Evolutionary conservation across 352 stramenopile species (phyloP).

Genomic region (Globisporangium iwayamae): DNA sequence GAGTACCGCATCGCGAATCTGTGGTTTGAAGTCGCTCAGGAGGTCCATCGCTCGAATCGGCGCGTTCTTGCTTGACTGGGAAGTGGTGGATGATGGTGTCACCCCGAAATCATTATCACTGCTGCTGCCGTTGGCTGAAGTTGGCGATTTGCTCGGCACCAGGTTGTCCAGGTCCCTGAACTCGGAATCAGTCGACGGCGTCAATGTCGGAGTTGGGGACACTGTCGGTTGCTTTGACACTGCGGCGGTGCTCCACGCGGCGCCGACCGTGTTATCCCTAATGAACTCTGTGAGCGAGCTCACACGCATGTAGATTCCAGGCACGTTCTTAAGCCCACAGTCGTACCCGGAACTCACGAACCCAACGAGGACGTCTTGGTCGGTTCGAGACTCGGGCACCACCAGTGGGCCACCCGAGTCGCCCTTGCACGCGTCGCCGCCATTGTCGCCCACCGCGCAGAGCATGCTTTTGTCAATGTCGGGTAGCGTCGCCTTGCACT

Average conservation of each 20-base stretch:
- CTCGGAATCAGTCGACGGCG: neutral
- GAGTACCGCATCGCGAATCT: conserved; percentile 9
- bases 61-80: neutral
- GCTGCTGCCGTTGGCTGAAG: neutral
- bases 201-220: neutral
- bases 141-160: neutral
- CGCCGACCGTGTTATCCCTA: conserved; percentile 20
- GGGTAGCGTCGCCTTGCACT: conserved; percentile 18
- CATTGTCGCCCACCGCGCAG: conserved; percentile 23
- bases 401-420: conserved; percentile 39
- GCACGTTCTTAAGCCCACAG: conserved; percentile 28
- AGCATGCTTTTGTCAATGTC: conserved; percentile 28
- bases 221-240: neutral
- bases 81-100: neutral
- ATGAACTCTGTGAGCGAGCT: conserved; percentile 24
- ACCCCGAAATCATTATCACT: neutral
- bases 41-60: conserved; percentile 5
- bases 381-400: conserved; percentile 3
- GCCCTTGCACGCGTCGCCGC: conserved; percentile 29
- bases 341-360: conserved; percentile 36
- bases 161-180: conserved; percentile 6
- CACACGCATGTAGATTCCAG: conserved; percentile 38
- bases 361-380: conserved; percentile 23
- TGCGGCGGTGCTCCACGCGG: neutral
- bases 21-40: neutral